These are phyloP conservation scores for Posidonia oceanica DNA, from an alignment of 116 monocot species.

Conservation along the genomic window DNA sequence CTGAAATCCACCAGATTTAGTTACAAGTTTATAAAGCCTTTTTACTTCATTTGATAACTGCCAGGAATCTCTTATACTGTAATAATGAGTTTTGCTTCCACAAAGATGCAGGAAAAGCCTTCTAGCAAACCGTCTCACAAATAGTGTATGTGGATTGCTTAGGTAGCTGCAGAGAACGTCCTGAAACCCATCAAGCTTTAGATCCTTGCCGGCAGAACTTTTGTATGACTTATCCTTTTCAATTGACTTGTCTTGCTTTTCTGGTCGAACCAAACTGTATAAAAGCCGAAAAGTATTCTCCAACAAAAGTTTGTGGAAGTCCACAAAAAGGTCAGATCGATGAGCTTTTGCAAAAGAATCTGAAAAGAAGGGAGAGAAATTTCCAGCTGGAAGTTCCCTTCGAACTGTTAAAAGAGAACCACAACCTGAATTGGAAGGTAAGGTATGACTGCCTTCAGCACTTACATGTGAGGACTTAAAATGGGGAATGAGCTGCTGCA, in stretches of 20 bases:
- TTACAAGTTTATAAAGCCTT: constrained; percentile 65
- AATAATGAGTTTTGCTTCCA: constrained; percentile 95
- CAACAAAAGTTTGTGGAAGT: constrained; percentile 73
- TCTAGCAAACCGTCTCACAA: constrained; percentile 92
- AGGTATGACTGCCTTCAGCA: constrained; percentile 27
- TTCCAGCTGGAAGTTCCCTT: constrained; percentile 89
- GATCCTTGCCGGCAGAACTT: constrained; percentile 45
- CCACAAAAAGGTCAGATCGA: constrained; percentile 65
- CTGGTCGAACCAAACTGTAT: constrained; percentile 87
- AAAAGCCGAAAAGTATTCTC: constrained; percentile 93
- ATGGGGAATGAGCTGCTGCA: constrained; percentile 71
- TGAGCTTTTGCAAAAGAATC: constrained; percentile 96
- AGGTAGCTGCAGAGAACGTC: constrained; percentile 96
- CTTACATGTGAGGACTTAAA: constrained; percentile 53
- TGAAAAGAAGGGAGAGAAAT: constrained; percentile 92
- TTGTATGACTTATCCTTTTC: constrained; percentile 80
- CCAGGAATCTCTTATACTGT: constrained; percentile 91
- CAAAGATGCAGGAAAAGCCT: constrained; percentile 91
- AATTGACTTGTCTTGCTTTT: constrained; percentile 77
- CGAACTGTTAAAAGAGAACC: constrained; percentile 74
- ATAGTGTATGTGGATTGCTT: constrained; percentile 75
- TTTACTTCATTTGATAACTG: constrained; percentile 85
- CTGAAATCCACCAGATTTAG: constrained; percentile 74
- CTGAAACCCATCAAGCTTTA: constrained; percentile 90
- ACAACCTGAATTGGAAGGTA: constrained; percentile 59